A percentile compares a stretch with the other conserved stretches of the same genome.
Evolutionary conservation across 2,329 filamentous ascomycete species (phyloP).

Genomic region (Biscogniauxia mediterranea): DNA sequence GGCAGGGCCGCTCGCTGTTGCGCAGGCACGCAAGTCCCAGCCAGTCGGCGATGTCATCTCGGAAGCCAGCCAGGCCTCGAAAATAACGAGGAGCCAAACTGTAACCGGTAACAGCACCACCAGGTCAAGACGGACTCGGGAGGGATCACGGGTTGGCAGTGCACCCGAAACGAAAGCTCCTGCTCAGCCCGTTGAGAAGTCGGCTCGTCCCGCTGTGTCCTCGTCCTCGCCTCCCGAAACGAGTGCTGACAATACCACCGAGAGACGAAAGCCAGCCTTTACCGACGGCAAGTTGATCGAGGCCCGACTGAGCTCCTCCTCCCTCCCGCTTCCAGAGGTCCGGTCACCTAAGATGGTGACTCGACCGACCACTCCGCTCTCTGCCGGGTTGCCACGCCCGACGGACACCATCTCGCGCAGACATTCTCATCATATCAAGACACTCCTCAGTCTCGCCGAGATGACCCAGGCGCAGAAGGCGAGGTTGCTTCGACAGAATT

Average conservation of each 20-base stretch:
- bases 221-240: slow-evolving; percentile 11
- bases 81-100: slow-evolving; percentile 67
- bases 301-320: slow-evolving; percentile 65
- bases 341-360: slow-evolving; percentile 50
- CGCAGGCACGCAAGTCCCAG: slow-evolving; percentile 75
- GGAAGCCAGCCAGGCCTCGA: slow-evolving; percentile 49
- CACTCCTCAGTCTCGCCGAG: slow-evolving; percentile 56
- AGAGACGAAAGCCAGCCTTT: slow-evolving; percentile 43
- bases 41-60: slow-evolving; percentile 59
- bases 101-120: slow-evolving; percentile 52
- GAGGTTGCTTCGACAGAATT: slow-evolving; percentile 74
- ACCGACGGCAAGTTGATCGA: slow-evolving; percentile 56
- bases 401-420: slow-evolving; percentile 52
- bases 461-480: slow-evolving; percentile 66
- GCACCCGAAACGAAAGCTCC: slow-evolving; percentile 36
- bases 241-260: slow-evolving; percentile 6
- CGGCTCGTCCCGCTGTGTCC: slow-evolving; percentile 12
- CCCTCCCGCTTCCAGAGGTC: slow-evolving; percentile 62
- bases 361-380: slow-evolving; percentile 57
- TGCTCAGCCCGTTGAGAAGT: slow-evolving; percentile 14
- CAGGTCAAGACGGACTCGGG: slow-evolving; percentile 48
- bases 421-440: slow-evolving; percentile 61
- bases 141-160: slow-evolving; percentile 46
- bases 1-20: slow-evolving; percentile 77
- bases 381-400: slow-evolving; percentile 50